Conservation (phyloP, 108 stramenopile species). For the Asterionellopsis glacialis region DNA sequence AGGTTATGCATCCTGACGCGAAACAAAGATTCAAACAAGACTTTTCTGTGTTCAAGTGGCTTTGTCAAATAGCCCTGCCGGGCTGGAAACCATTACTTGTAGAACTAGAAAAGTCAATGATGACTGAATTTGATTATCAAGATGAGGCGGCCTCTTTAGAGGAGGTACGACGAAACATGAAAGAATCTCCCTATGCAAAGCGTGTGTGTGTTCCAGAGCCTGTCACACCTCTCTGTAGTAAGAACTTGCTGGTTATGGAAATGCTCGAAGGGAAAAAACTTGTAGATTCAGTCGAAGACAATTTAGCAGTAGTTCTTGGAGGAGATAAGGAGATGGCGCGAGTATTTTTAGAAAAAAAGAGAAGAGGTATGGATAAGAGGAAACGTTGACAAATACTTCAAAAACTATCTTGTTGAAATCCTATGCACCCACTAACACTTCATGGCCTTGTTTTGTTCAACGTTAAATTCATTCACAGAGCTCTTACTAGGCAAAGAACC, state of each 20-base stretch:
- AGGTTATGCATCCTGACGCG: slow-evolving; percentile 67
- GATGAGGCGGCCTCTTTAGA: slow-evolving; percentile 48
- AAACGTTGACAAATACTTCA: too few species aligned
- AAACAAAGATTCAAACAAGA: slow-evolving; percentile 59
- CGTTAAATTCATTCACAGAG: slow-evolving; percentile 12
- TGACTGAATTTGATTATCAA: slow-evolving; percentile 70
- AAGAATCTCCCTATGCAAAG: slow-evolving; percentile 31
- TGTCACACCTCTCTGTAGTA: slow-evolving; percentile 34
- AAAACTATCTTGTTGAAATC: too few species aligned
- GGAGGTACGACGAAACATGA: slow-evolving; percentile 42
- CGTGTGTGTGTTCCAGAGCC: slow-evolving; percentile 52
- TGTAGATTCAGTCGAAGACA: slow-evolving; percentile 42
- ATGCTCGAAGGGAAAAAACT: slow-evolving; percentile 55
- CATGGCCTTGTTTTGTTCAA: too few species aligned
- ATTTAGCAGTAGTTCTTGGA: slow-evolving; percentile 32
- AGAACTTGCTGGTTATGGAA: slow-evolving; percentile 71
- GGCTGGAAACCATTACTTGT: slow-evolving; percentile 67
- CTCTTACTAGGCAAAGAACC: not conserved
- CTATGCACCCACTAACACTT: too few species aligned
- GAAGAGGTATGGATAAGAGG: slow-evolving; percentile 8
- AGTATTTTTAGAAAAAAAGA: slow-evolving; percentile 36
- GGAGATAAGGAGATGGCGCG: slow-evolving; percentile 30
- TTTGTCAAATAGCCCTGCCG: slow-evolving; percentile 61
- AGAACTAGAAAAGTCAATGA: slow-evolving; percentile 57
- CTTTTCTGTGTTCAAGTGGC: slow-evolving; percentile 59